Conservation (phyloP, 208 protist genomes). For the Wallacemonas sp. region DNA sequence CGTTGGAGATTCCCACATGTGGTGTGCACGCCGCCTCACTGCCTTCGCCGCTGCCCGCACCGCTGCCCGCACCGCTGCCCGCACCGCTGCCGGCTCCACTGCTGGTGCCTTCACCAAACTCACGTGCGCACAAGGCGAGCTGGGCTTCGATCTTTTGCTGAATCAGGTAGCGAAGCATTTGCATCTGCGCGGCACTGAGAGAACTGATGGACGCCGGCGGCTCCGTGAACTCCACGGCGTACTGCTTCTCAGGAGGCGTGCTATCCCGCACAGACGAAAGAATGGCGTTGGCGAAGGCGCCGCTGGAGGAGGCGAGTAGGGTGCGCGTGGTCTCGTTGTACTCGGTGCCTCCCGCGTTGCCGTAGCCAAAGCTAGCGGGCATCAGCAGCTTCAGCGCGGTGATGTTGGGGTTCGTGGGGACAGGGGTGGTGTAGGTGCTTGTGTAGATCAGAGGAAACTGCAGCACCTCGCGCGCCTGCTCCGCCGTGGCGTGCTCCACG, state of each 20-base stretch:
- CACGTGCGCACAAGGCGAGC: constrained; percentile 20
- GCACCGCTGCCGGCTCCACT: background rate
- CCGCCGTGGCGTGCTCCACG: constrained; percentile 32
- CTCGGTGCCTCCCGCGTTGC: background rate
- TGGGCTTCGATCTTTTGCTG: constrained; percentile 21
- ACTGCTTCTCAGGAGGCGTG: constrained; percentile 12
- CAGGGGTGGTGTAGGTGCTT: constrained; percentile 13
- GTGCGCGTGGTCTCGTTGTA: constrained; percentile 38
- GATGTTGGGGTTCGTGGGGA: constrained; percentile 38
- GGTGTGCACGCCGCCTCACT: constrained; percentile 26
- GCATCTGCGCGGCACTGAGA: constrained; percentile 27
- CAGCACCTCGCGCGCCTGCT: constrained; percentile 25
- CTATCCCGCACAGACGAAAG: constrained; percentile 1
- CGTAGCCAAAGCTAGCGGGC: constrained; percentile 43
- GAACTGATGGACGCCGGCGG: constrained; percentile 25
- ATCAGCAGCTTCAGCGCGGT: constrained; percentile 70
- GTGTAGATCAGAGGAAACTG: constrained; percentile 65
- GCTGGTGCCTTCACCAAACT: constrained; percentile 13
- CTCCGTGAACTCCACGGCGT: constrained; percentile 24
- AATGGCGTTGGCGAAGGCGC: constrained; percentile 19
- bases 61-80: background rate
- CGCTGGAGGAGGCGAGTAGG: constrained; percentile 20
- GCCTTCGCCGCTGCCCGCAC: background rate
- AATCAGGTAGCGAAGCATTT: constrained; percentile 46
- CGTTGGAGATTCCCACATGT: constrained; percentile 49